Evolutionary conservation across 2,329 filamentous ascomycete species (phyloP).

Genomic region (Ceratocystis diversiconidia): DNA sequence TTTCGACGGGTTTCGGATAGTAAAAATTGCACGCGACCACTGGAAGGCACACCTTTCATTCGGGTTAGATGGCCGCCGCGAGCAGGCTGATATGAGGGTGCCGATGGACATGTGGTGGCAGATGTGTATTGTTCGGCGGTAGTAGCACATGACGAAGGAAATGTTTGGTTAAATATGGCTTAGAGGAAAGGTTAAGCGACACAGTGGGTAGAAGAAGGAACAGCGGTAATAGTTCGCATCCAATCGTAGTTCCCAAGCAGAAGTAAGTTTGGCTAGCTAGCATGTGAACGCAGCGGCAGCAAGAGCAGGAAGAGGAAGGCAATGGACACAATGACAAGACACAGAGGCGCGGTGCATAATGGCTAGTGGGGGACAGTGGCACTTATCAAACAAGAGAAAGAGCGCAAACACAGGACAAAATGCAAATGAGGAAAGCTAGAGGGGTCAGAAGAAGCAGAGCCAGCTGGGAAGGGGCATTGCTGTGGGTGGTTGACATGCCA

Average conservation of each 20-base stretch:
- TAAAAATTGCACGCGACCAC: constrained; percentile 18
- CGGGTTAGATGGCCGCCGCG: background rate
- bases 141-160: constrained; percentile 20
- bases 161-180: no score
- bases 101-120: constrained; percentile 19
- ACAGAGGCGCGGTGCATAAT: background rate
- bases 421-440: background rate
- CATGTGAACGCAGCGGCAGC: background rate
- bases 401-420: background rate
- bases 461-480: background rate
- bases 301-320: background rate
- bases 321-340: background rate
- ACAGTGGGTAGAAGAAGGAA: background rate
- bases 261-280: background rate
- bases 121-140: constrained; percentile 19
- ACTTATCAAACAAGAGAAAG: background rate
- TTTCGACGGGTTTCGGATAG: constrained; percentile 11
- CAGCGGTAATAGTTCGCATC: background rate
- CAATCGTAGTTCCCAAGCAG: background rate
- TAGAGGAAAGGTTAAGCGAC: no score
- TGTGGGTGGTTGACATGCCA: constrained; percentile 2
- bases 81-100: constrained; percentile 15
- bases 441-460: background rate
- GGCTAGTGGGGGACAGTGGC: background rate
- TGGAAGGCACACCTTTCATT: constrained; percentile 10